These are phyloP conservation scores for Nemania diffusa DNA, from an alignment of 2,329 filamentous ascomycete species.

Conservation along the genomic window DNA sequence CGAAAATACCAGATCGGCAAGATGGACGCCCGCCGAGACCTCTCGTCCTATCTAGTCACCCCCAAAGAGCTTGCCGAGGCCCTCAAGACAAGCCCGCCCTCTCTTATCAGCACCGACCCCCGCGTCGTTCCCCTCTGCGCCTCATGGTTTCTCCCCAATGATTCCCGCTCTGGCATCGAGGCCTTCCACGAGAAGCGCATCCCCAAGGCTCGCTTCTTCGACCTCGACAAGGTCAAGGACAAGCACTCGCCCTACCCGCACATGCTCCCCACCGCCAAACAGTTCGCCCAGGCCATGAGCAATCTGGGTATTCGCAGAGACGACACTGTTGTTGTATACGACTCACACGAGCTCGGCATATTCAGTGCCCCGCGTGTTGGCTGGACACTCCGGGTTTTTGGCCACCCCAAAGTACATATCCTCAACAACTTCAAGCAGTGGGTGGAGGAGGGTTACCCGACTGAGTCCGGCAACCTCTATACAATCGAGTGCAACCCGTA, in stretches of 20 bases:
- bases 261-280: slow-evolving; percentile 86
- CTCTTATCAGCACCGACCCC: slow-evolving; percentile 81
- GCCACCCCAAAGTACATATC: slow-evolving; percentile 87
- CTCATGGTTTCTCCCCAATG: slow-evolving; percentile 96
- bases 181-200: slow-evolving; percentile 86
- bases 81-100: slow-evolving; percentile 82
- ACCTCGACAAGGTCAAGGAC: slow-evolving; percentile 92
- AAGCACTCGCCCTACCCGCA: slow-evolving; percentile 90
- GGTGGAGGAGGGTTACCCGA: slow-evolving; percentile 84
- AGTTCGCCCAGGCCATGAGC: slow-evolving; percentile 89
- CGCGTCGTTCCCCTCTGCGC: slow-evolving; percentile 90
- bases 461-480: slow-evolving; percentile 81
- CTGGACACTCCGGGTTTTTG: slow-evolving; percentile 93
- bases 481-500: slow-evolving; percentile 73
- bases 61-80: slow-evolving; percentile 84
- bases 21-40: slow-evolving; percentile 60
- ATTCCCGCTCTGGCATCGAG: slow-evolving; percentile 81
- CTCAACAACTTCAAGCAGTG: slow-evolving; percentile 97
- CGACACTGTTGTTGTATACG: slow-evolving; percentile 93
- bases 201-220: slow-evolving; percentile 92
- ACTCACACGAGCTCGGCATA: slow-evolving; percentile 88
- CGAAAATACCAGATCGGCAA: slow-evolving; percentile 49
- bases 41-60: slow-evolving; percentile 87
- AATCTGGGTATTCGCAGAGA: slow-evolving; percentile 86
- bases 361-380: slow-evolving; percentile 93